These are phyloP conservation scores for Agaricus sinodeliciosus DNA, from an alignment of 768 basidiomycete genomes.

Conservation along the genomic window DNA sequence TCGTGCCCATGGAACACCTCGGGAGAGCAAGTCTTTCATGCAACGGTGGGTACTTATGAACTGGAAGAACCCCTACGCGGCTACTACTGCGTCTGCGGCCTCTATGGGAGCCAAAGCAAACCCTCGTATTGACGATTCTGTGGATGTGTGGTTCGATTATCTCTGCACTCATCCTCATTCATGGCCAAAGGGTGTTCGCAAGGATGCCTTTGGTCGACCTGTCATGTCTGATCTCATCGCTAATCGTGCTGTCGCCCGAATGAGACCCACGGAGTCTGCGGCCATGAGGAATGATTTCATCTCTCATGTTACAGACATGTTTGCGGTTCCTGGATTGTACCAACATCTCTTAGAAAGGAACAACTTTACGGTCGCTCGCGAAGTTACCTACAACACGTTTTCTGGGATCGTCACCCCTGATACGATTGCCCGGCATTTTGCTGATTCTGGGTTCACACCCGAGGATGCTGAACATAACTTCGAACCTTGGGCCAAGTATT, in stretches of 20 bases:
- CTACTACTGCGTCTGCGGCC: conserved; percentile 2
- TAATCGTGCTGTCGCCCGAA: conserved; percentile 41
- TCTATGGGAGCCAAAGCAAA: conserved; percentile 25
- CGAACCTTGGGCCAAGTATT: conserved; percentile 19
- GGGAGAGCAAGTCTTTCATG: conserved; percentile 37
- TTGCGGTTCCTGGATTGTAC: conserved; percentile 34
- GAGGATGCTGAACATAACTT: conserved; percentile 16
- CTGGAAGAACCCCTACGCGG: conserved; percentile 33
- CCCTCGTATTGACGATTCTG: conserved; percentile 39
- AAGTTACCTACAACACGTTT: conserved; percentile 24
- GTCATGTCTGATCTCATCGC: conserved; percentile 37
- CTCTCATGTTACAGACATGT: conserved; percentile 30
- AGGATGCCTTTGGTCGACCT: conserved; percentile 29
- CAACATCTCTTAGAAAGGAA: conserved; percentile 28
- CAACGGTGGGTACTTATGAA: conserved; percentile 34
- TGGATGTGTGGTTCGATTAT: conserved; percentile 40
- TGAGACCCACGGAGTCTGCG: conserved; percentile 25
- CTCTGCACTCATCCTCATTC: conserved; percentile 36
- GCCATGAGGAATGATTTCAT: conserved; percentile 18
- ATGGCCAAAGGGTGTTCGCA: conserved; percentile 42
- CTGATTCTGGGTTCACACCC: conserved; percentile 32
- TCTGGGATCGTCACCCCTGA: conserved; percentile 26
- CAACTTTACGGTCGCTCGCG: conserved; percentile 26
- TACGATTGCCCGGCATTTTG: conserved; percentile 34
- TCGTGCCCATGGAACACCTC: conserved; percentile 35